Evolutionary conservation across 345 rosid genomes (phyloP).

Genomic region (Raphanus raphanistrum): DNA sequence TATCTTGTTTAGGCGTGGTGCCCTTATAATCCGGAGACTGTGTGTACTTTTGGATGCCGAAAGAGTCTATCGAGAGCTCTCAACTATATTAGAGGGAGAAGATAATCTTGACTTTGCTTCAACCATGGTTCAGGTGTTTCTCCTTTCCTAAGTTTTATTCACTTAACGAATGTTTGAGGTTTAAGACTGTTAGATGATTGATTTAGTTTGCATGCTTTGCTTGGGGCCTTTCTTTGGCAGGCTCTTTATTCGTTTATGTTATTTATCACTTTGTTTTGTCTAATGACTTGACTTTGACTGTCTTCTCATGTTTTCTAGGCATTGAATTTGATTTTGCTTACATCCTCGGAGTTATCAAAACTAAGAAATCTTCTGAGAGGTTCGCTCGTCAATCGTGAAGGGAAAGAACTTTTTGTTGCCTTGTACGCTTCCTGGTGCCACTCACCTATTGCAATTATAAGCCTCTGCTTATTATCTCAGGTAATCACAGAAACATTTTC

Average conservation of each 20-base stretch:
- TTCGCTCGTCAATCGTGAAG: constrained; percentile 73
- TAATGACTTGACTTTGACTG: neutral
- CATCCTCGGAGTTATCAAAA: constrained; percentile 88
- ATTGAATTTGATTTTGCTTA: constrained; percentile 91
- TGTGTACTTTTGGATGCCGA: constrained; percentile 96
- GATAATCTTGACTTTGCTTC: constrained; percentile 93
- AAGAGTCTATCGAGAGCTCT: constrained; percentile 86
- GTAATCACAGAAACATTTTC: constrained; percentile 35
- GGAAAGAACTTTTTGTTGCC: constrained; percentile 78
- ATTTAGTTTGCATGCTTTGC: constrained; percentile 5
- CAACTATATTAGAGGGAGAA: constrained; percentile 93
- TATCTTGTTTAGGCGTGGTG: constrained; percentile 76
- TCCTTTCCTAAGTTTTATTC: constrained; percentile 21
- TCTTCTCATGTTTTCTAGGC: constrained; percentile 53
- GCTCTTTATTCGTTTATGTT: too few species aligned
- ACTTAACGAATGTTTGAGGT: constrained; percentile 1
- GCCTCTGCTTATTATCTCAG: constrained; percentile 96
- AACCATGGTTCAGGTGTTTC: constrained; percentile 93
- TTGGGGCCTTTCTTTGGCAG: too few species aligned
- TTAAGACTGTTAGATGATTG: neutral
- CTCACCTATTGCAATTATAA: constrained; percentile 95
- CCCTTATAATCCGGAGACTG: constrained; percentile 87
- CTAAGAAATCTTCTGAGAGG: constrained; percentile 78
- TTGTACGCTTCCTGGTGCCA: constrained; percentile 98
- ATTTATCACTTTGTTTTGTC: constrained; percentile 11